Evolutionary conservation across 2,329 filamentous ascomycete genomes (phyloP), one percentile per base, ranked within the genome.

Genomic region (Cercospora berteroae): DNA sequence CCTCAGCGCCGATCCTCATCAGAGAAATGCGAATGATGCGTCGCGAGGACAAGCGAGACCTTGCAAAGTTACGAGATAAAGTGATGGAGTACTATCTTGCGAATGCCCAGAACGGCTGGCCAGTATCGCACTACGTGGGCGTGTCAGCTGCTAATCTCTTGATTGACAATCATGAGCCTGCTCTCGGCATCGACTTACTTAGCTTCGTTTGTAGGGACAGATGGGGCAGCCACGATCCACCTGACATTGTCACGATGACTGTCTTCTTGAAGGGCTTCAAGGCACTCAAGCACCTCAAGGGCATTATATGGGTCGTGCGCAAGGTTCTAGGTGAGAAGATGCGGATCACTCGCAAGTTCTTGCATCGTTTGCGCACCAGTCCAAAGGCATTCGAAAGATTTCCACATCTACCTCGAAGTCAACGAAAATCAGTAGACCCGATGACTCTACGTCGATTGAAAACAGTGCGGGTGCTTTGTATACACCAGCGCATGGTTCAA

Each of bases 201-300:
- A 67, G 68, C 23, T 70, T 66, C 12, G 73, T 79, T 20, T 72
- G 69, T 57, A 48, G 68, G 1, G 75, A 75, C 3, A 56, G 70
- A 7, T 75, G 70, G 71, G 68, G 69, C 12, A 18, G 65, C 1
- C 29, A 71, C 25, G 62, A 65, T 9, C 70, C 73, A 1, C 64
- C 78, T 20, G 72, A 77, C 59, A 75, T 77, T 52, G 72, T 69
- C 8, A 72, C 73, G 33, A 74, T 79, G 73, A 74, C 74, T 2
- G 73, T 79, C 16, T 76, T 74, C 44, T 50, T 79, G 16, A 69
- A 75, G 57, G 77, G 72, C 33, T 78, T 76, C 64, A 67, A 65
- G 20, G 67, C 66, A 9, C 31, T 74, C 9, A 48, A 44, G 23
- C 60, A 71, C 44, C 18, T 68, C 27, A 13, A 29, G 2, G 77